Conservation (phyloP, 805 yeast genomes). For the Pichia phayaonensis region DNA sequence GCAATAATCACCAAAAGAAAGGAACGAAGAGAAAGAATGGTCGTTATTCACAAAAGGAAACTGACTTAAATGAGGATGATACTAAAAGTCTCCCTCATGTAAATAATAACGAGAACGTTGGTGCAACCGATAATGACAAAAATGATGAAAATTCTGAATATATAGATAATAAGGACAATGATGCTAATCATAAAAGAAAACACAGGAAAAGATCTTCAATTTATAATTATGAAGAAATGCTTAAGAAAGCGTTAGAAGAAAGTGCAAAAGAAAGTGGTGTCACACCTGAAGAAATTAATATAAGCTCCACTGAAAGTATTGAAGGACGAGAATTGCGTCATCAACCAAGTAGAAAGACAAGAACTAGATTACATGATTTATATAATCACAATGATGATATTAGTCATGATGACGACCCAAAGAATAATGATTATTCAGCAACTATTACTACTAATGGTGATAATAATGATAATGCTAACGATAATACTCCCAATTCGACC, state of each 20-base stretch:
- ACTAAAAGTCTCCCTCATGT: constrained; percentile 3
- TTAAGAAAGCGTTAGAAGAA: constrained; percentile 44
- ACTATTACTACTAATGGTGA: neutral
- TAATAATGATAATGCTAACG: neutral
- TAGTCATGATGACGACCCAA: constrained; percentile 14
- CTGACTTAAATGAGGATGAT: neutral
- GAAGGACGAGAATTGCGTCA: constrained; percentile 17
- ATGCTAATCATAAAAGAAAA: constrained; percentile 4
- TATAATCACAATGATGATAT: neutral
- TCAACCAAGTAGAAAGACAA: constrained; percentile 18
- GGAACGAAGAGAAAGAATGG: constrained; percentile 19
- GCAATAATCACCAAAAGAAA: neutral
- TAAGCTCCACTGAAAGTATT: constrained; percentile 25
- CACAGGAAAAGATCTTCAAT: constrained; percentile 16
- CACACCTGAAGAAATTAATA: constrained; percentile 29
- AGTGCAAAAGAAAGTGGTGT: constrained; percentile 45
- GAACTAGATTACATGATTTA: constrained; percentile 34
- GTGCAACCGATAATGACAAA: neutral
- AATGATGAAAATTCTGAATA: neutral
- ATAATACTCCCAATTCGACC: neutral
- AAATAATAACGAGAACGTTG: constrained; percentile 8
- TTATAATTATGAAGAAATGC: constrained; percentile 29
- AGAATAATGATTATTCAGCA: neutral
- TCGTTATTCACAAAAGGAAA: constrained; percentile 18
- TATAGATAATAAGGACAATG: constrained; percentile 5